Evolutionary conservation across 345 rosid genomes (phyloP).

Genomic region (Murraya koenigii): DNA sequence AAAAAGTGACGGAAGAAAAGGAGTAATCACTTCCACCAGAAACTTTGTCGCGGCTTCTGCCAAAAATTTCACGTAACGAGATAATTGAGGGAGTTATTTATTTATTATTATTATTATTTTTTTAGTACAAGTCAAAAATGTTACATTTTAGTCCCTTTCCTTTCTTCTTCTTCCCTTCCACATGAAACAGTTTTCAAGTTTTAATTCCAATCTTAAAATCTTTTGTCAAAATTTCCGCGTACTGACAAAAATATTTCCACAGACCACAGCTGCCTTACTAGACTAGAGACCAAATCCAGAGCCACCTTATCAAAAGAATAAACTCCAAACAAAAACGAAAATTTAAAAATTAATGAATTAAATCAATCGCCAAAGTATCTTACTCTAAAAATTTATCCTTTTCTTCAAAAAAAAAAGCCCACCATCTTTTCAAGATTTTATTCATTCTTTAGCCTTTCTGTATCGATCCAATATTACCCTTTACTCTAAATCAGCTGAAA

Average conservation of each 20-base stretch:
- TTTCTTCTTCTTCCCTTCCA: background rate
- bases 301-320: background rate
- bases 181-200: background rate
- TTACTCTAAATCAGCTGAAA: background rate
- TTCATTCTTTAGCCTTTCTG: background rate
- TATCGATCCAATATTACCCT: background rate
- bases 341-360: background rate
- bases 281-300: background rate
- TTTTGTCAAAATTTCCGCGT: background rate
- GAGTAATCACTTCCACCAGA: background rate
- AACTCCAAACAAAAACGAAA: background rate
- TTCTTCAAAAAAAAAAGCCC: background rate
- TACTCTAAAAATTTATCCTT: background rate
- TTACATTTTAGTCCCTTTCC: background rate
- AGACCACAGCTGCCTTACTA: conserved; percentile 9
- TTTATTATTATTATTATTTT: too few species aligned
- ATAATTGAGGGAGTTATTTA: background rate
- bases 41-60: background rate
- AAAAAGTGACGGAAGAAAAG: background rate
- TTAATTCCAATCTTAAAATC: background rate
- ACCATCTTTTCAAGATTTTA: background rate
- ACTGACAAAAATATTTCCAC: background rate
- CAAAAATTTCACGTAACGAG: background rate
- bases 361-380: background rate
- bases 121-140: background rate